Evolutionary conservation across 306 rosid species (phyloP), one percentile per base, ranked within the genome.

Genomic region (Cucurbita pepo): DNA sequence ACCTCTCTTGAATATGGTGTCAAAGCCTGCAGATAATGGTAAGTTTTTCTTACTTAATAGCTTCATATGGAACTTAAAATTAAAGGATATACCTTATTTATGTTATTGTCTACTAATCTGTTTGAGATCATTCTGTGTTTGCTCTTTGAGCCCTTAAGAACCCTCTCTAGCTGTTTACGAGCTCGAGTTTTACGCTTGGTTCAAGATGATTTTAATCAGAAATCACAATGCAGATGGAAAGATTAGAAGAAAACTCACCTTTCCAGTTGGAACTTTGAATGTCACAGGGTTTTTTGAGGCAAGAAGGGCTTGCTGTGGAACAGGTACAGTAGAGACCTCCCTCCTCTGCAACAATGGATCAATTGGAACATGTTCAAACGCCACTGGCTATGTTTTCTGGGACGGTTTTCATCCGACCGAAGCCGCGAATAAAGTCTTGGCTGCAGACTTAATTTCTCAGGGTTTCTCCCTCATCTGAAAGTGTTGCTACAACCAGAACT

Each of bases 341-440:
- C 55, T 80, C 67, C 88, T 85, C 4, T 83, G 90, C 87, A 85
- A 84, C 81, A 61, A 80, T 30, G 22, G 62, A 63, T 85, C 90
- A 7, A 7, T 71, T 7, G 90, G 90, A 52, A 86, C 93, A 54
- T 86, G 93, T 66, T 48, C 73, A 37, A 86, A 88, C 34, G 93
- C 83, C 10, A 88, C 82, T 3, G 82, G 76, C 38, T 88, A 85
- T 44, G 85, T 84, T 56, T 88, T 82, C 71, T 88, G 90, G 90
- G 88, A 88, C 50, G 90, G 93, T 41, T 85, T 83, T 72, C 90
- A 88, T 82, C 93, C 88, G 54, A 83, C 90, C 37, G 83, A 82
- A 86, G 71, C 84, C 0, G 87, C 93, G 19, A 85, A 88, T 56
- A 51, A 83, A 72, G 82, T 82, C 59, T 50, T 88, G 87, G 88